phyloP scores from a whole-genome alignment of 1,284 basidiomycete genomes.

The Pseudozyma sp. region DNA sequence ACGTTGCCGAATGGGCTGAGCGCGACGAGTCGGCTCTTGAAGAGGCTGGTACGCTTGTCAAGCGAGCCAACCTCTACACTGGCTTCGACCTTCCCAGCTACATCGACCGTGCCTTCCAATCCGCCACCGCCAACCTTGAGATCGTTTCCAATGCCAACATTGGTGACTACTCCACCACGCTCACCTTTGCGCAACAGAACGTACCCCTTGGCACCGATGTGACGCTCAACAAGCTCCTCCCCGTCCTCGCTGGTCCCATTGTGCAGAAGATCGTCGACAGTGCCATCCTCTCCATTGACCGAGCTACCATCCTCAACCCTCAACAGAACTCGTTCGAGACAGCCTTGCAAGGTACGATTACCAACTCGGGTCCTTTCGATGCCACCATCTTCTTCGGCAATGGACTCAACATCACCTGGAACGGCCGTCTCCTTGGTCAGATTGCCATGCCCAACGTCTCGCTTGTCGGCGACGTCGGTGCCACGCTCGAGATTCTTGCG shows the following conservation, averaged over 20 bases:
- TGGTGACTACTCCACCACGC: slow-evolving; percentile 77
- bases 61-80: slow-evolving; percentile 69
- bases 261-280: slow-evolving; percentile 81
- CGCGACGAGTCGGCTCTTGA: slow-evolving; percentile 28
- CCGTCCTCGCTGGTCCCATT: slow-evolving; percentile 80
- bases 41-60: slow-evolving; percentile 71
- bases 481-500: slow-evolving; percentile 74
- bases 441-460: slow-evolving; percentile 75
- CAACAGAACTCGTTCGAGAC: slow-evolving; percentile 76
- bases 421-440: slow-evolving; percentile 75
- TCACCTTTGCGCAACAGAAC: slow-evolving; percentile 75
- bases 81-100: slow-evolving; percentile 79
- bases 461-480: slow-evolving; percentile 75
- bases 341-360: slow-evolving; percentile 76
- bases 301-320: slow-evolving; percentile 56
- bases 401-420: slow-evolving; percentile 78
- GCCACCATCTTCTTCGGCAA: slow-evolving; percentile 77
- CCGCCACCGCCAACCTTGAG: slow-evolving; percentile 76
- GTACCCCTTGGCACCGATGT: slow-evolving; percentile 77
- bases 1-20: slow-evolving; percentile 50
- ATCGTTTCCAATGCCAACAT: slow-evolving; percentile 75
- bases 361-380: slow-evolving; percentile 82
- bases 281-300: slow-evolving; percentile 71
- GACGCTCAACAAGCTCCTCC: slow-evolving; percentile 77
- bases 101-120: slow-evolving; percentile 77